phyloP scores from a whole-genome alignment of 176 grass and related monocot species.

The Otatea glauca region DNA sequence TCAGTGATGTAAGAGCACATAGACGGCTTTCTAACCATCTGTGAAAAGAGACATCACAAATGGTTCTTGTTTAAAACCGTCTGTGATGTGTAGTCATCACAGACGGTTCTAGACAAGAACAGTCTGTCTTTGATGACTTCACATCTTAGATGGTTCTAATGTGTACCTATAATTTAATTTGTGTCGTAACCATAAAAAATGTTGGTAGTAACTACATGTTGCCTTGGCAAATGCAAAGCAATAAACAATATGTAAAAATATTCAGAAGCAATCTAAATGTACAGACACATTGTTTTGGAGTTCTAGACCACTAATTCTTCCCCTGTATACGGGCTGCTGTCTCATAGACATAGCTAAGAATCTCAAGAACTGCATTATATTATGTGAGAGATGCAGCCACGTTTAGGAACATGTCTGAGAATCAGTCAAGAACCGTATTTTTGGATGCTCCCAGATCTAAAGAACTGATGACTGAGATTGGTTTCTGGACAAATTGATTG shows the following conservation, averaged over 20 bases:
- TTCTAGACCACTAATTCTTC: conserved; percentile 28
- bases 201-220: not conserved
- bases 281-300: conserved; percentile 6
- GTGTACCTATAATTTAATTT: too few species aligned
- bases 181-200: not conserved
- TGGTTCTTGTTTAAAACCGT: too few species aligned
- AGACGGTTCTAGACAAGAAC: too few species aligned
- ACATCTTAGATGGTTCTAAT: too few species aligned
- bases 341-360: conserved; percentile 44
- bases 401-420: conserved; percentile 32
- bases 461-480: not conserved
- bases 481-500: not conserved
- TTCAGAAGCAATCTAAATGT: conserved; percentile 26
- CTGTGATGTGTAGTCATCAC: too few species aligned
- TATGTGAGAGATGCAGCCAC: conserved; percentile 48
- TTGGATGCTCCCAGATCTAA: conserved; percentile 30
- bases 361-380: not conserved
- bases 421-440: conserved; percentile 26
- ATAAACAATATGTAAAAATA: conserved; percentile 9
- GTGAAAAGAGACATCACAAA: too few species aligned
- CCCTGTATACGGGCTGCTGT: conserved; percentile 38
- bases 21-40: too few species aligned
- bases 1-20: too few species aligned
- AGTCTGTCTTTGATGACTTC: too few species aligned
- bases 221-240: not conserved